Percentiles rank a stretch among this genome's conserved stretches.
These are phyloP conservation scores for Trametes versicolor DNA, from an alignment of 1,284 basidiomycete genomes.

Conservation along the genomic window DNA sequence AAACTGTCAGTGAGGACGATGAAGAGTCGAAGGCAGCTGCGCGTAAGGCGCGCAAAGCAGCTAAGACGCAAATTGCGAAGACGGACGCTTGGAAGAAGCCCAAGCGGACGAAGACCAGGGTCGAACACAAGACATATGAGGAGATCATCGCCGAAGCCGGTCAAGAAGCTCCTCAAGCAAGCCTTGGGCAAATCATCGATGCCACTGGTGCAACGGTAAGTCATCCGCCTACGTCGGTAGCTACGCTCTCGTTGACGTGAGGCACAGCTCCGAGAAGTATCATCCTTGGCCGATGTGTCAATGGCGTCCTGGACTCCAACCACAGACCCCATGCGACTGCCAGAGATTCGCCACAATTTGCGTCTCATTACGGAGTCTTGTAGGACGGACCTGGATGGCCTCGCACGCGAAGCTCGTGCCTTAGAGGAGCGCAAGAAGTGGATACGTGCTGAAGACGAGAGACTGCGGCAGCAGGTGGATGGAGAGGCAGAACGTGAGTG, in stretches of 20 bases:
- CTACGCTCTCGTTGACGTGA: conserved; percentile 4
- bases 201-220: conserved; percentile 91
- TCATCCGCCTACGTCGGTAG: conserved; percentile 26
- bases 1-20: conserved; percentile 81
- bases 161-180: conserved; percentile 59
- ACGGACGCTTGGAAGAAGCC: conserved; percentile 85
- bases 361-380: conserved; percentile 86
- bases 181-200: conserved; percentile 90
- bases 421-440: conserved; percentile 84
- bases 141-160: conserved; percentile 90
- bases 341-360: conserved; percentile 96
- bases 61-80: conserved; percentile 60
- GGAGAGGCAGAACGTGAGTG: conserved; percentile 81
- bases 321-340: conserved; percentile 85
- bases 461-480: conserved; percentile 72
- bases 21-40: conserved; percentile 58
- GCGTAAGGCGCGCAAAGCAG: conserved; percentile 56
- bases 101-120: conserved; percentile 84
- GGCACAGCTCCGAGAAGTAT: conserved; percentile 79
- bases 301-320: conserved; percentile 87
- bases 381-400: conserved; percentile 84
- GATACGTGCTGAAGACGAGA: conserved; percentile 75
- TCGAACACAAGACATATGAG: conserved; percentile 96
- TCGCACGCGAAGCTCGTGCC: conserved; percentile 89
- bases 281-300: conserved; percentile 83